phyloP scores from a whole-genome alignment of 768 basidiomycete species.

The Suillus bovinus region DNA sequence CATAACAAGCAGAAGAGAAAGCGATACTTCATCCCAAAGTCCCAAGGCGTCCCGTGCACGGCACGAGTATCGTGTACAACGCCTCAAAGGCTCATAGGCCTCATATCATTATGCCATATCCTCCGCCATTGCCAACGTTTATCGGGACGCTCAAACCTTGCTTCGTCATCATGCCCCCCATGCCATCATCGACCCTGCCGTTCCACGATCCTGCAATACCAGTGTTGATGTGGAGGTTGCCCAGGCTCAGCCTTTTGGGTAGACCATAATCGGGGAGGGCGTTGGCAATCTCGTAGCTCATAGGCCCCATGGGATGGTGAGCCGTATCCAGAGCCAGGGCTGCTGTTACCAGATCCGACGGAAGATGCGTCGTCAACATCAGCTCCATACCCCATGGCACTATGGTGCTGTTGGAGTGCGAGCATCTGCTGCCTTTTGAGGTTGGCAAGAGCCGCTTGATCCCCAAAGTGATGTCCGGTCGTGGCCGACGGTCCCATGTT shows the following conservation, averaged over 20 bases:
- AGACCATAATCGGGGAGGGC: constrained; percentile 27
- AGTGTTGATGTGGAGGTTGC: constrained; percentile 29
- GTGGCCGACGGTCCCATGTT: constrained; percentile 15
- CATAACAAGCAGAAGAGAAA: constrained; percentile 15
- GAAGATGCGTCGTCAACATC: constrained; percentile 42
- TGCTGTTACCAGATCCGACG: constrained; percentile 37
- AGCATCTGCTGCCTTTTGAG: constrained; percentile 31
- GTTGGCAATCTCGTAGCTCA: constrained; percentile 38
- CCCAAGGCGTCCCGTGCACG: constrained; percentile 15
- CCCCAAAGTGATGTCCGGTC: constrained; percentile 13
- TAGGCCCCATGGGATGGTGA: constrained; percentile 32
- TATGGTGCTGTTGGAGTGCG: constrained; percentile 31
- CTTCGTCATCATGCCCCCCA: constrained; percentile 37
- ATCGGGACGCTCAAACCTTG: constrained; percentile 37
- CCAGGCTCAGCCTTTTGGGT: constrained; percentile 23
- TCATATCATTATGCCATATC: constrained; percentile 42
- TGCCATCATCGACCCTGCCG: constrained; percentile 30
- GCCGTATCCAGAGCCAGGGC: constrained; percentile 32
- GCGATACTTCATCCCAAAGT: constrained; percentile 16
- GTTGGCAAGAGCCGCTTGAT: constrained; percentile 28
- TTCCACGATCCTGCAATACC: constrained; percentile 25
- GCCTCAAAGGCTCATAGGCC: constrained; percentile 2
- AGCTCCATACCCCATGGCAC: constrained; percentile 24
- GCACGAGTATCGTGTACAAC: constrained; percentile 7
- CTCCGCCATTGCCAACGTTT: constrained; percentile 39